Evolutionary conservation across 345 rosid genomes (phyloP), one percentile per base, ranked within the genome.

Genomic region (Cardamine chenopodiifolia): DNA sequence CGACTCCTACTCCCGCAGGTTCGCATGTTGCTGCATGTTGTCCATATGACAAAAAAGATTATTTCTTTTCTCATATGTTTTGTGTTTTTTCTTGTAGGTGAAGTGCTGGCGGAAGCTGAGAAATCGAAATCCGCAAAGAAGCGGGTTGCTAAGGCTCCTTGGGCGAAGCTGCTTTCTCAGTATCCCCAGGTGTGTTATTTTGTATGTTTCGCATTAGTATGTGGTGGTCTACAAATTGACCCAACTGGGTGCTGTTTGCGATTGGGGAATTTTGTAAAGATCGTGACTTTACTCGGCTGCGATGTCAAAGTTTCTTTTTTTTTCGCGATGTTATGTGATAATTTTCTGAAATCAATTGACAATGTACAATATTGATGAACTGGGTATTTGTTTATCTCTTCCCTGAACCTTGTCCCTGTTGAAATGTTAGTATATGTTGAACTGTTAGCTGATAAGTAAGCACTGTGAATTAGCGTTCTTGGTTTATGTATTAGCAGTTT

Each of bases 161-260:
- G 99, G 99, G 99, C 88, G 12, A 90, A 88, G 78, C 90, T 95
- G 55, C 88, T 95, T 70, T 92, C 98, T 5, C 92, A 92, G 86
- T 87, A 78, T 66, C 65, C 91, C 14, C 88, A 88, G 97, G 99
- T 88, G 14, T 35, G 73, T 78, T 67, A 28, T 53, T 65, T 55
- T 61, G 44, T 53, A 70, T 62, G 56, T 60, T 68, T 12, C 20
- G 0, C n/a, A 2, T 62, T 42, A 26, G 9, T n/a, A n/a, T n/a
- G n/a, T n/a, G n/a, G n/a, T n/a, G n/a, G n/a, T n/a, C n/a, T n/a
- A n/a, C n/a, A n/a, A n/a, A n/a, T n/a, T n/a, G n/a, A n/a, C n/a
- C n/a, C n/a, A n/a, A n/a, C n/a, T n/a, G n/a, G n/a, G n/a, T n/a
- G n/a, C n/a, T n/a, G n/a, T n/a, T n/a, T n/a, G n/a, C n/a, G n/a